Conservation (phyloP, 768 basidiomycete genomes). For the Amanita phalloides region DNA sequence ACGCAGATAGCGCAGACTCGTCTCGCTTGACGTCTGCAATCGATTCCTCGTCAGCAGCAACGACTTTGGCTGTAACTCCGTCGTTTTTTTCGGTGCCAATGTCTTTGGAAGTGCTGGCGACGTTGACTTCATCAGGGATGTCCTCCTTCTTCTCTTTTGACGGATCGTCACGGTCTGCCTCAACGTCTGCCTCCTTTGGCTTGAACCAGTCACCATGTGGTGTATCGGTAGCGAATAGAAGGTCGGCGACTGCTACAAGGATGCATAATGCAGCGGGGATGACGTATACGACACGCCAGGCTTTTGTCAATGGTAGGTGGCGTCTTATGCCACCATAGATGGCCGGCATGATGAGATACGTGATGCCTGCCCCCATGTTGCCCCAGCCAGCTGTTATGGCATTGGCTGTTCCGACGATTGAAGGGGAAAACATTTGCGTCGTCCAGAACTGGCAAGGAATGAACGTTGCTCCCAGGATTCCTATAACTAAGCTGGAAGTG, state of each 20-base stretch:
- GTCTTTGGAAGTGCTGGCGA: neutral
- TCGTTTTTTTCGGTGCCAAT: neutral
- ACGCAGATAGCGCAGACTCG: constrained; percentile 13
- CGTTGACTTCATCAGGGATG: neutral
- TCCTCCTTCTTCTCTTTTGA: neutral
- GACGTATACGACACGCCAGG: constrained; percentile 18
- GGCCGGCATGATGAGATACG: constrained; percentile 1
- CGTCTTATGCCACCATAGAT: neutral
- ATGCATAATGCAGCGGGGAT: neutral
- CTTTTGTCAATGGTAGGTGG: constrained; percentile 10
- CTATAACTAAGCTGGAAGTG: constrained; percentile 46
- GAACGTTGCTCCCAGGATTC: constrained; percentile 50
- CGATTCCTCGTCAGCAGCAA: neutral
- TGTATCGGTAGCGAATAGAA: constrained; percentile 1
- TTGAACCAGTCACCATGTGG: constrained; percentile 1
- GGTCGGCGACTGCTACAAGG: neutral
- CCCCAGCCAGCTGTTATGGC: constrained; percentile 51
- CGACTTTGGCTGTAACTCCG: neutral
- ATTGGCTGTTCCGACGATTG: constrained; percentile 32
- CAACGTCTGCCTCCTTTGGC: neutral
- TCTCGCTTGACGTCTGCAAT: constrained; percentile 4
- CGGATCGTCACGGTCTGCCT: neutral
- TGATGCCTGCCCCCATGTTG: constrained; percentile 15
- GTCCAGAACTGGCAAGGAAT: constrained; percentile 55
- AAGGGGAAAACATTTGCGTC: constrained; percentile 48